These are phyloP conservation scores for Cladophialophora exuberans DNA, from an alignment of 2,329 filamentous ascomycete genomes.

Conservation along the genomic window DNA sequence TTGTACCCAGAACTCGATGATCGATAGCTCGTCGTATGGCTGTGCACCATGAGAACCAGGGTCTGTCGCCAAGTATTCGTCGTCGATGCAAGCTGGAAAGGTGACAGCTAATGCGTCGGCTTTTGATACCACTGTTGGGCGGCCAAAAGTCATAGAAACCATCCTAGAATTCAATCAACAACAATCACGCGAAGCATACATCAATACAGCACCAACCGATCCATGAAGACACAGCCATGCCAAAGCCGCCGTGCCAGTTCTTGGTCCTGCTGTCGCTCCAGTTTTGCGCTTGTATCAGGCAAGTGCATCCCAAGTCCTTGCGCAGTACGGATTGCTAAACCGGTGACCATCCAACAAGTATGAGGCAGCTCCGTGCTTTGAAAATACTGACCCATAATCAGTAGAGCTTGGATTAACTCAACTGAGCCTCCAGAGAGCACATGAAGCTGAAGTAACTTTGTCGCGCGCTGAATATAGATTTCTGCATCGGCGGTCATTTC, in stretches of 20 bases:
- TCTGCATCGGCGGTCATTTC: background rate
- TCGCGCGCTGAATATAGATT: background rate
- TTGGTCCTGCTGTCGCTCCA: background rate
- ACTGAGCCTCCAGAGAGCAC: background rate
- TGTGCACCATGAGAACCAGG: background rate
- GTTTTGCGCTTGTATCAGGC: background rate
- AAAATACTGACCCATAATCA: constrained; percentile 9
- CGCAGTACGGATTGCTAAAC: constrained; percentile 8
- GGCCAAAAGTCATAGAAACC: constrained; percentile 1
- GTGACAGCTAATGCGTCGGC: background rate
- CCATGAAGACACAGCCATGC: constrained; percentile 2
- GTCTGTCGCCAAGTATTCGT: background rate
- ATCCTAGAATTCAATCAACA: too few species aligned
- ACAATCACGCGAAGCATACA: too few species aligned
- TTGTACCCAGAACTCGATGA: constrained; percentile 2
- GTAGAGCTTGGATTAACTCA: constrained; percentile 6
- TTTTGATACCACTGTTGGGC: constrained; percentile 1
- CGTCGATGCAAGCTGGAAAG: background rate
- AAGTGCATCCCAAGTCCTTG: constrained; percentile 10
- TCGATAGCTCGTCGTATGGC: background rate
- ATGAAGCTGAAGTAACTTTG: background rate
- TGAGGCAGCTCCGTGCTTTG: constrained; percentile 1
- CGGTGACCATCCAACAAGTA: constrained; percentile 6
- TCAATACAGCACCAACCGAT: too few species aligned
- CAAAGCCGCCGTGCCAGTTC: constrained; percentile 1